Evolutionary conservation across 768 basidiomycete species (phyloP), one percentile per base, ranked within the genome.

Genomic region (Rhodotorula toruloides): DNA sequence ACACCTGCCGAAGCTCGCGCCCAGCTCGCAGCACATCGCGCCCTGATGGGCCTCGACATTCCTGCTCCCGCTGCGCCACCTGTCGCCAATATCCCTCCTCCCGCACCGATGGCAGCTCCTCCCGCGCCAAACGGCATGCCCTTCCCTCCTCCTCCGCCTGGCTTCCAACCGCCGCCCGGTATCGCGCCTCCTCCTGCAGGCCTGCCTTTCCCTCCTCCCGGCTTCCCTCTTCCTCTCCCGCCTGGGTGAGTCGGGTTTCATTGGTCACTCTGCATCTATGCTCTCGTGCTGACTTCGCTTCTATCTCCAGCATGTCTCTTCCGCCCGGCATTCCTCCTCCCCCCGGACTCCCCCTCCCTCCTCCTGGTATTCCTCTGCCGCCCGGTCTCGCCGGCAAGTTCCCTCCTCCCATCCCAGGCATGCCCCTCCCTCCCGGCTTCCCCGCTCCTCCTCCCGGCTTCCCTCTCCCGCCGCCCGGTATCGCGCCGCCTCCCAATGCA

Each of bases 1-100:
- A 83, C 86, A 2, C 89, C 94, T 72, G 87, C 88, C 0, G 89
- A 98, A 74, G 82, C 97, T 25, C 84, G 83, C 66, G 85, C 87
- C 0, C 90, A 93, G 76, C 83, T 98, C 6, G 86, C 85, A 59
- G 89, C 90, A 3, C 94, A 98, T 78, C 91, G 87, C 76, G 87
- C 87, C 12, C 82, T 98, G 49, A 97, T 99, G 94, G 74, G 77
- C 37, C 76, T 76, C 25, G 79, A 82, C 13, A 74, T 78, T 40
- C 75, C 79, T 10, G 70, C 75, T 11, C 71, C 77, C 40, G 22
- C 37, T 25, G n/a, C 39, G 19, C 44, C 65, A 10, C 21, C 43
- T 17, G 22, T 46, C 4, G 48, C 66, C 12, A 29, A 16, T 6
- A n/a, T 54, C 4, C 68, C 74, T 7, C 55, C 78, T 22, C 79